These are phyloP conservation scores for Breviolum minutum DNA, from an alignment of 73 alveolate species.

Conservation along the genomic window DNA sequence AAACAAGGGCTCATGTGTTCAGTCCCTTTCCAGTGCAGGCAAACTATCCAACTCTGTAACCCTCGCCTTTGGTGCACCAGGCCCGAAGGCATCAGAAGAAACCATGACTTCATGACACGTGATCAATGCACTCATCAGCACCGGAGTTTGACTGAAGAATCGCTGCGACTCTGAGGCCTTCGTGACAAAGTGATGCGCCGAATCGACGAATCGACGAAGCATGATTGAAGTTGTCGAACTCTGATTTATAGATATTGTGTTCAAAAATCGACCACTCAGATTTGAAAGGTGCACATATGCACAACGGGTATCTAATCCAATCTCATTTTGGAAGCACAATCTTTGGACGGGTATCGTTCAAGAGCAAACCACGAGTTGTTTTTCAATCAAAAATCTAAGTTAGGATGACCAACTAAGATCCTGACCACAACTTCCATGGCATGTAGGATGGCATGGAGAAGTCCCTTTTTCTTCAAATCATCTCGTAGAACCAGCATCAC, in stretches of 20 bases:
- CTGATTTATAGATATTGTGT: too few relatives aligned
- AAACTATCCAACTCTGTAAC: too few relatives aligned
- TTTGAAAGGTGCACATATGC: too few relatives aligned
- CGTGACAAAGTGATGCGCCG: background rate
- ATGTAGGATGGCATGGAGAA: background rate
- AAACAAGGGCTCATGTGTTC: too few relatives aligned
- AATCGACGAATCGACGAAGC: background rate
- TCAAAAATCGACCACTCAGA: background rate
- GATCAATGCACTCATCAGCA: background rate
- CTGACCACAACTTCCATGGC: slow-evolving; percentile 32
- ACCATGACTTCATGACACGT: slow-evolving; percentile 26
- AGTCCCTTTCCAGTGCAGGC: too few relatives aligned
- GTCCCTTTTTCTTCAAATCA: background rate
- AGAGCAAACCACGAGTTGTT: too few relatives aligned
- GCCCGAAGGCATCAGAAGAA: background rate
- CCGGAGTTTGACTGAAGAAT: background rate
- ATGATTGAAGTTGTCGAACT: too few relatives aligned
- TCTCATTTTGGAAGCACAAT: too few relatives aligned
- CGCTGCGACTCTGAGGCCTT: background rate
- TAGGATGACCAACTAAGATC: background rate
- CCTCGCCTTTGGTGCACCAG: too few relatives aligned
- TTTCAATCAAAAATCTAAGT: too few relatives aligned
- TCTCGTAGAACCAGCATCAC: slow-evolving; percentile 23
- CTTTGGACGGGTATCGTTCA: too few relatives aligned
- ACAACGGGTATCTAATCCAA: too few relatives aligned